Evolutionary conservation across 2,329 filamentous ascomycete genomes (phyloP), one percentile per base, ranked within the genome.

Genomic region (Cladophialophora bantiana): DNA sequence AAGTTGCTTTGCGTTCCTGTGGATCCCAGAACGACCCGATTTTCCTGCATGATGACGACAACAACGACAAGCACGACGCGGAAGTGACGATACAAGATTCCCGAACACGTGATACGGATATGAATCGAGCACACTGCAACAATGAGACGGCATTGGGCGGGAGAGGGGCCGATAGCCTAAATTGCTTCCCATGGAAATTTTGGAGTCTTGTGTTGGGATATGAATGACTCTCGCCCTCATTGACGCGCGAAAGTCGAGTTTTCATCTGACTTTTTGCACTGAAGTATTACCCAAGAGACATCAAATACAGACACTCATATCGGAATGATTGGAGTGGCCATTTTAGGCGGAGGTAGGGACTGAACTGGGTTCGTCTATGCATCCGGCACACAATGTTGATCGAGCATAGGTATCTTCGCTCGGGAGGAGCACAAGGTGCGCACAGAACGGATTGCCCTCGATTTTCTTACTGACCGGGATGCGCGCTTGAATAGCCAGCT

Each of bases 351-450:
- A 73, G 85, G 79, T 80, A 74, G 45, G 71, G 65, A 42, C 26
- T 36, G 55, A 63, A 35, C 42, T 32, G 6, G 20, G 35, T 63
- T 20, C 52, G 12, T 64, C 13, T 15, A 35, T 52, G 18, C 6
- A 13, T 42, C 42, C 3, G 10, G 42, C 15, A 35, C 53, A 62
- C 20, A 54, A 34, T 63, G 35, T n/a, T 55, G 50, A 53, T 35
- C 63, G 26, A 56, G n/a, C 42, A 50, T 42, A 81, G 79, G 85
- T 66, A 85, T 86, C 72, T 87, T 87, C 74, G 84, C 84, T 64
- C 80, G 81, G 67, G 85, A 87, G 75, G 81, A 86, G 70, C 85
- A 87, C 72, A 78, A 86, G 59, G 81, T 83, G 77, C 35, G 67
- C 52, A 52, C 73, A 34, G n/a, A 38, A 59, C 10, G 10, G 4